Evolutionary conservation across 2,329 filamentous ascomycete species (phyloP), one percentile per base, ranked within the genome.

Genomic region (Aureobasidium mangrovei): DNA sequence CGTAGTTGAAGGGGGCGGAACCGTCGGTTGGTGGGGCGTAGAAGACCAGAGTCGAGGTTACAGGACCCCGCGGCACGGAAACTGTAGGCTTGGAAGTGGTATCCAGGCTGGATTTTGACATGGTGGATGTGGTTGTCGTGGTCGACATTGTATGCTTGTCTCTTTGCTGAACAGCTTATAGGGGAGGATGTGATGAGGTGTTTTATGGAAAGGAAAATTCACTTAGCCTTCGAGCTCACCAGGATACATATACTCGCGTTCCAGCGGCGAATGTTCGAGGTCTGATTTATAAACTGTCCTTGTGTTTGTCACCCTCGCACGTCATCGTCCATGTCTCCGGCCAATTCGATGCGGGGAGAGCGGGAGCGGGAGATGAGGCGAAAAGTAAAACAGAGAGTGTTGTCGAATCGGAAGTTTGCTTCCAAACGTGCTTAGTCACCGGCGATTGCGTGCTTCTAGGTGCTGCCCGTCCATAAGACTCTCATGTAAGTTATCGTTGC

Each of bases 11-110:
- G 27, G 85, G 84, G 1, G 63, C 64, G 7, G 76, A 70, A 61
- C 79, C 77, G 67, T 87, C 81, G 3, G 73, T 60, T 0, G 86
- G 85, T 0, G 79, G 75, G 8, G 66, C 60, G 70, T 79, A 88
- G 75, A 85, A 91, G 70, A 81, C 78, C 32, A 91, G 73, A n/a
- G 67, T 69, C 7, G 84, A 78, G 44, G 74, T 74, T 57, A 86
- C 79, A 59, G 80, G 74, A 58, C 86, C 86, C 55, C 80, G 73
- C 18, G 80, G 78, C 41, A 78, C 54, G 43, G 65, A 59, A 31
- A 48, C 54, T 18, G 60, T 57, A 33, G 45, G 32, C 36, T 9
- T 35, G 32, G 32, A 35, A 35, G 32, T 35, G 7, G 18, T 18
- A 18, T 18, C 18, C 18, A 18, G 18, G 18, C 18, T 18, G 18